phyloP scores from a whole-genome alignment of 768 basidiomycete genomes.

The Sporobolomyces roseus region DNA sequence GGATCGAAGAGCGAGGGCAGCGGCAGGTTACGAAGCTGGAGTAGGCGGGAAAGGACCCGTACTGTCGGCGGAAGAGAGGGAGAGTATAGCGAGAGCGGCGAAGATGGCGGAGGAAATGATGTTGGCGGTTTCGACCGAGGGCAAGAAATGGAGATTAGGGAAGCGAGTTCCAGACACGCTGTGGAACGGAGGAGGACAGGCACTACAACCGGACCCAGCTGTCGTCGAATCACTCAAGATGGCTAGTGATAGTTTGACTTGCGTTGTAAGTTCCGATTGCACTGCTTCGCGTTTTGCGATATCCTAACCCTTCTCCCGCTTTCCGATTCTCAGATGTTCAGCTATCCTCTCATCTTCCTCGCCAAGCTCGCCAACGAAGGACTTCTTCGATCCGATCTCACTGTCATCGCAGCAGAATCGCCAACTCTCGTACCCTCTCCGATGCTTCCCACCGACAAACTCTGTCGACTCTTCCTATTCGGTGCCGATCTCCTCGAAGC shows the following conservation, averaged over 20 bases:
- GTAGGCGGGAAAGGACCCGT: not conserved
- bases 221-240: slow-evolving; percentile 28
- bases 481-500: slow-evolving; percentile 40
- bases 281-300: not conserved
- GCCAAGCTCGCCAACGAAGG: slow-evolving; percentile 39
- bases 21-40: not conserved
- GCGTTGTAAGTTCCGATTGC: slow-evolving; percentile 28
- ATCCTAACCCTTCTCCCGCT: not conserved
- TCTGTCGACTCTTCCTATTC: slow-evolving; percentile 38
- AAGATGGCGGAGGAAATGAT: slow-evolving; percentile 29
- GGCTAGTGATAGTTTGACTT: slow-evolving; percentile 34
- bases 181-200: not conserved
- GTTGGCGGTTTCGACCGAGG: slow-evolving; percentile 22
- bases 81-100: slow-evolving; percentile 17
- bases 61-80: slow-evolving; percentile 18
- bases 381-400: slow-evolving; percentile 34
- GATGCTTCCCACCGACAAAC: slow-evolving; percentile 28
- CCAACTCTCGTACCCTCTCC: slow-evolving; percentile 13
- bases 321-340: slow-evolving; percentile 25
- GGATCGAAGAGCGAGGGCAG: slow-evolving; percentile 17
- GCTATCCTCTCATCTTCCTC: slow-evolving; percentile 38
- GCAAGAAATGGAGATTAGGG: not conserved
- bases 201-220: slow-evolving; percentile 21
- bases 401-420: slow-evolving; percentile 21
- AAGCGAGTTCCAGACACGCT: not conserved